Base-by-base conservation (phyloP, 116 monocot species). In the Thalassia testudinum region DNA sequence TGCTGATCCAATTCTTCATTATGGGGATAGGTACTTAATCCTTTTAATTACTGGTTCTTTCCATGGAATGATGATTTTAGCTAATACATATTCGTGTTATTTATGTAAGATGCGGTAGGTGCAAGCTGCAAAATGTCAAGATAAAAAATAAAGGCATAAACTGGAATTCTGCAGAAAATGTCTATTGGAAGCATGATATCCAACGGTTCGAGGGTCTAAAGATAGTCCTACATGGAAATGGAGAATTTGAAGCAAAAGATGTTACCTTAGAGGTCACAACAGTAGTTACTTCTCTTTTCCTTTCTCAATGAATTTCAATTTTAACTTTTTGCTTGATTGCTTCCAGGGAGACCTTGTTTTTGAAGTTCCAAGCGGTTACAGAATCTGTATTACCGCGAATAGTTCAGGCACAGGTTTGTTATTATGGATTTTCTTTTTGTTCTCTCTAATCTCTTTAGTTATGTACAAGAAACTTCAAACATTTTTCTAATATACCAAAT, bases 141-240 rank as follows among this genome's bases (percentile, higher is more conserved):
- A 70, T 95, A n/a, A 14, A 69, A 20, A 95, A 95, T 66, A 76
- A 62, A 71, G 85, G 88, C 51, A 76, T 95, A 29, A 64, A 95
- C 62, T 95, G 84, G 84, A 61, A 17, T 20, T 76, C 76, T 49
- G 15, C 62, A 26, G 65, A 88, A 18, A 84, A 95, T 79, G 73
- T 85, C 57, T 95, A 81, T 21, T 95, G 95, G 95, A 95, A 85
- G 71, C 78, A 88, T 67, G 81, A 79, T 57, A 78, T 95, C 43
- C 49, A 74, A 56, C 68, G 95, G 64, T 57, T 76, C 29, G 95
- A 88, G 60, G 52, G 53, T 26, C 37, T 88, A 53, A 81, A 72
- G 61, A 68, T 95, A 44, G 53, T 85, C 59, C 70, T 95, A 29
- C 76, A 81, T 62, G 95, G 81, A 57, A 95, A 88, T 74, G 95